Evolutionary conservation across 2,329 filamentous ascomycete genomes (phyloP).

Genomic region (Talaromyces funiculosus): DNA sequence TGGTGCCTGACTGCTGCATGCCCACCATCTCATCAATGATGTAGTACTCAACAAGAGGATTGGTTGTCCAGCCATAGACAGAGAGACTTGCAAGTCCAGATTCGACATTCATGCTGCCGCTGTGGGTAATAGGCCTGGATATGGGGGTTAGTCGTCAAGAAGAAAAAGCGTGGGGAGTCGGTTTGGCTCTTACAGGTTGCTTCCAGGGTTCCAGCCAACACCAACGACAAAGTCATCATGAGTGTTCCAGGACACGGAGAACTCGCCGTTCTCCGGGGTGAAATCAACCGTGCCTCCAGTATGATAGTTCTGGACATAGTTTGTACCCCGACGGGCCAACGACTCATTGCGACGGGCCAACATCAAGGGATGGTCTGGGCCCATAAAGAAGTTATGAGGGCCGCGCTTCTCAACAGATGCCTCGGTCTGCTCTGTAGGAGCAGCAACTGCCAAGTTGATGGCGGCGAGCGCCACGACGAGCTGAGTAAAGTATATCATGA

Average conservation of each 20-base stretch:
- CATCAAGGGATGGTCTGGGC: background rate
- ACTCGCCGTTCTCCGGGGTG: conserved; percentile 42
- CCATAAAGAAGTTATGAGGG: background rate
- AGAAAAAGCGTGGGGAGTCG: background rate
- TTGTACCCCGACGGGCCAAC: background rate
- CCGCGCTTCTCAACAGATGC: background rate
- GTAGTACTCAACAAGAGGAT: conserved; percentile 36
- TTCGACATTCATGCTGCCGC: conserved; percentile 23
- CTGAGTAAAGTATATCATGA: background rate
- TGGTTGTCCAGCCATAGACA: conserved; percentile 40
- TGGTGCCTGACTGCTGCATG: conserved; percentile 23
- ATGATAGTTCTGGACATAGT: conserved; percentile 2
- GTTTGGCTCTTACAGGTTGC: conserved; percentile 37
- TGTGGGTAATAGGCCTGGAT: background rate
- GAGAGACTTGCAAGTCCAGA: conserved; percentile 29
- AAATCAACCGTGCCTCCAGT: conserved; percentile 39
- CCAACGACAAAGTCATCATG: conserved; percentile 53
- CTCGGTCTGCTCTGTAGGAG: background rate
- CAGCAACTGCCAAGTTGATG: background rate
- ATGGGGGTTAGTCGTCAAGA: background rate
- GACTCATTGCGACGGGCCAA: background rate
- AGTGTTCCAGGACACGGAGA: conserved; percentile 43
- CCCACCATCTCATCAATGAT: conserved; percentile 33
- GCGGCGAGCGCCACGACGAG: background rate
- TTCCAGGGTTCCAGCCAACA: conserved; percentile 56